A percentile compares a stretch with the other conserved stretches of the same genome.
Conservation (phyloP, 176 grass and related monocot genomes). For the Thalia dealbata region DNA sequence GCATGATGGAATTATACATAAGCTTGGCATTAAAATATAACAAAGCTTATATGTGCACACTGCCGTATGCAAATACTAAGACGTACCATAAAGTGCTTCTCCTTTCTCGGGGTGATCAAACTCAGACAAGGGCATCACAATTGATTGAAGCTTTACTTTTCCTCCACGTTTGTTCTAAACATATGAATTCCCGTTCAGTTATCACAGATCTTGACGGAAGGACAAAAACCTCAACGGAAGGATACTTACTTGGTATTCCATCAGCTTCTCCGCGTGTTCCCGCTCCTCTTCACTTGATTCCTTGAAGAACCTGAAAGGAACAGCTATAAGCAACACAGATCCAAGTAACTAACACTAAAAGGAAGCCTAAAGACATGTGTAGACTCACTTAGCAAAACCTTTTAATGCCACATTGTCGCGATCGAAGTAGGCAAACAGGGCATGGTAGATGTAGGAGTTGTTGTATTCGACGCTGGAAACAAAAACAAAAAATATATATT, state of each 20-base stretch:
- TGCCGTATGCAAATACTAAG: background rate
- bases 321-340: background rate
- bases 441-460: constrained; percentile 5
- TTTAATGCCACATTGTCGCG: constrained; percentile 3
- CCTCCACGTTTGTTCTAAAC: constrained; percentile 41
- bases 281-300: constrained; percentile 43
- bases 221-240: background rate
- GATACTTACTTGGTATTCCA: constrained; percentile 30
- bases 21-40: background rate
- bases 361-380: background rate
- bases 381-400: background rate
- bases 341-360: too few species aligned
- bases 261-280: constrained; percentile 36
- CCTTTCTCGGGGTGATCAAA: constrained; percentile 39
- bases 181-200: background rate
- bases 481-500: too few species aligned
- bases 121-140: constrained; percentile 33
- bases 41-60: background rate
- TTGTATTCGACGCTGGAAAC: constrained; percentile 4
- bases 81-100: constrained; percentile 38
- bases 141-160: constrained; percentile 39
- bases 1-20: background rate
- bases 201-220: background rate
- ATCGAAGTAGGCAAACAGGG: constrained; percentile 6
- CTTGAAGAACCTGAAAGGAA: constrained; percentile 35